These are phyloP conservation scores for Solanum sitiens DNA, from an alignment of 257 asterid species.

Conservation along the genomic window DNA sequence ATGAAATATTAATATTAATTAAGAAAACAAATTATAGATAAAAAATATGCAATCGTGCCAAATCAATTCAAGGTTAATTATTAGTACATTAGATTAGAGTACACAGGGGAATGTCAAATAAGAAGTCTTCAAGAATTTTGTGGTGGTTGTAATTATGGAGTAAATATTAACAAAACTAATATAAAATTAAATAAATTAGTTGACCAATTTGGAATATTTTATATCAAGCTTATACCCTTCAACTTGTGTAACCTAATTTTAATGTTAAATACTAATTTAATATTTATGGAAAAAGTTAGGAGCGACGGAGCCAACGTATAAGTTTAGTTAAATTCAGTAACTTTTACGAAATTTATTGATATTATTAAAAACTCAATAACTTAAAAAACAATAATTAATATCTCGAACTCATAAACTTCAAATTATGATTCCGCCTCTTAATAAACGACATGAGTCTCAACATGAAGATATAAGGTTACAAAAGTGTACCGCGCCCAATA, in stretches of 20 bases:
- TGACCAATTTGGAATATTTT: background rate
- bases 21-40: background rate
- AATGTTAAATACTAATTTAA: background rate
- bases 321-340: no score
- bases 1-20: background rate
- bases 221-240: background rate
- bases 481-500: background rate
- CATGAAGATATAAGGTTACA: background rate
- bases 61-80: background rate
- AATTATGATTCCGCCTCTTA: background rate
- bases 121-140: background rate
- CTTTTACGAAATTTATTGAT: no score
- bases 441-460: background rate
- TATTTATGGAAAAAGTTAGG: no score
- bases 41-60: background rate
- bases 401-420: background rate
- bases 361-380: no score
- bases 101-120: background rate
- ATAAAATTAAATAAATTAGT: background rate
- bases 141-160: background rate
- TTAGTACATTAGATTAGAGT: background rate
- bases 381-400: no score
- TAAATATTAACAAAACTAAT: background rate
- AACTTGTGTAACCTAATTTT: background rate
- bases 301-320: no score